Conservation (phyloP, 2,329 filamentous ascomycete genomes). For the Blastomyces parvus region DNA sequence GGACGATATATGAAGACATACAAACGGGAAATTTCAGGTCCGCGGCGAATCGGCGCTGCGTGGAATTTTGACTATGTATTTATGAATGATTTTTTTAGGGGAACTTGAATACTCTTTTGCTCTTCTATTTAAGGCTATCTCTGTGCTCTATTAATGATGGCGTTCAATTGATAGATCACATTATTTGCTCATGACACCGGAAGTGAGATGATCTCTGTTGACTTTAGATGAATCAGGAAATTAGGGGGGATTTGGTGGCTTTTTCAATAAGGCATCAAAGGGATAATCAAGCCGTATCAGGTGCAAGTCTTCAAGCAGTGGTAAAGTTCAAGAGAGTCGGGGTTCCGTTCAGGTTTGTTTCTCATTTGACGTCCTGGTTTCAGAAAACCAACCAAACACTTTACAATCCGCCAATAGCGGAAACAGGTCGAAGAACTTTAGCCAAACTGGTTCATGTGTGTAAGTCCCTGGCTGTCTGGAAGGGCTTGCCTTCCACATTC, state of each 20-base stretch:
- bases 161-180: not conserved
- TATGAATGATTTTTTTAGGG: not conserved
- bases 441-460: not conserved
- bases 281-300: constrained; percentile 43
- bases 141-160: not conserved
- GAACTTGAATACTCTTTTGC: not conserved
- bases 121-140: not conserved
- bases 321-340: not conserved
- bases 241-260: not conserved
- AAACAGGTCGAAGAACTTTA: not conserved
- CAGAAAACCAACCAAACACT: not conserved
- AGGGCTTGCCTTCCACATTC: not conserved
- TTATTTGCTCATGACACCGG: not conserved
- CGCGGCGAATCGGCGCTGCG: not conserved
- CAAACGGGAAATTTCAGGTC: not conserved
- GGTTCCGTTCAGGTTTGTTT: not conserved
- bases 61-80: not conserved
- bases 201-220: not conserved
- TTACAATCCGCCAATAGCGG: not conserved
- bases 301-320: not conserved
- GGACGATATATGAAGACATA: not conserved
- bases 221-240: not conserved
- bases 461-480: not conserved
- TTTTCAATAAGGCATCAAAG: constrained; percentile 28
- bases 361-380: not conserved